Evolutionary conservation across 305 asterid species (phyloP).

Genomic region (Solanum hybrid): DNA sequence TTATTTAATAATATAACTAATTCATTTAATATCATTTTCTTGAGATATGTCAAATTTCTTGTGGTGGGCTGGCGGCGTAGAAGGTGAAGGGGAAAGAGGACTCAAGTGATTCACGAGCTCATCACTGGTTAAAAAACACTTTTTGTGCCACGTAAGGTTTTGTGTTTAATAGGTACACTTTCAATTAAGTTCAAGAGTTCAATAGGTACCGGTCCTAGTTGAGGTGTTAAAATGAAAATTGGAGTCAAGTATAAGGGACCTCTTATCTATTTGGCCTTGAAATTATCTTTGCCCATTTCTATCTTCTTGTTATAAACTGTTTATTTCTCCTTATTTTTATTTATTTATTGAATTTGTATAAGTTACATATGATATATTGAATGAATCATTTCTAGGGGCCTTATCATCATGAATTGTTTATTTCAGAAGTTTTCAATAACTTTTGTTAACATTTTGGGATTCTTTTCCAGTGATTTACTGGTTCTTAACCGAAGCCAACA

Average conservation of each 20-base stretch:
- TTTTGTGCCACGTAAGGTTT: neutral
- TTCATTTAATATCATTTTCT: neutral
- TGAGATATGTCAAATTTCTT: neutral
- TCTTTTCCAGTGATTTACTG: neutral
- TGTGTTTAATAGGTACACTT: neutral
- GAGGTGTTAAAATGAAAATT: neutral
- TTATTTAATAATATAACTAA: neutral
- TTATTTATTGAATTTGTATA: neutral
- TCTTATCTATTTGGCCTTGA: neutral
- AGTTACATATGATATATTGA: neutral
- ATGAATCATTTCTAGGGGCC: neutral
- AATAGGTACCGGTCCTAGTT: neutral
- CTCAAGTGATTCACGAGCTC: neutral
- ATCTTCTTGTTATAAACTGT: neutral
- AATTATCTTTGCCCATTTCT: neutral
- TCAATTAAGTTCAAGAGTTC: neutral
- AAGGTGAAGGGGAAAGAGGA: neutral
- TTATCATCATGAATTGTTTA: neutral
- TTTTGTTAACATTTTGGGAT: neutral
- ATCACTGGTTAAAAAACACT: neutral
- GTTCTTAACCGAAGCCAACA: neutral
- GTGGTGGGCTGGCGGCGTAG: neutral
- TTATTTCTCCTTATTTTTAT: neutral
- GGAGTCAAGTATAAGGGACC: neutral
- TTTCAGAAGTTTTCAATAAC: neutral